phyloP scores from a whole-genome alignment of 176 grass and related monocot species.

The Puya raimondii region DNA sequence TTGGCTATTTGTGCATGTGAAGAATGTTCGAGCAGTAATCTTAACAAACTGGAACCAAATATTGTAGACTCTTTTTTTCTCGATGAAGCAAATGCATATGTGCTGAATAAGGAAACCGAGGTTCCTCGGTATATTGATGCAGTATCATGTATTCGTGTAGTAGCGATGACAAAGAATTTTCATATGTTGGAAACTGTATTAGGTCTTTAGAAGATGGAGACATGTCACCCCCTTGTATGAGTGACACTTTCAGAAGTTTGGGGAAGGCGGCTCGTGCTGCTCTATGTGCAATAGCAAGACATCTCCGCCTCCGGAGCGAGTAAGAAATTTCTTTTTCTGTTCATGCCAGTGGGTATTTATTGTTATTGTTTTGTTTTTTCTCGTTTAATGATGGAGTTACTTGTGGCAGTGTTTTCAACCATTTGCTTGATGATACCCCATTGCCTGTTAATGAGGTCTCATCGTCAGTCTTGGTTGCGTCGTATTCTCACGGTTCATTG shows the following conservation, averaged over 20 bases:
- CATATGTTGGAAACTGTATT: slow-evolving; percentile 7
- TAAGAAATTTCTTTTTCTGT: slow-evolving; percentile 17
- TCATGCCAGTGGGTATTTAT: slow-evolving; percentile 8
- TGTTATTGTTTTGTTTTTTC: slow-evolving; percentile 7
- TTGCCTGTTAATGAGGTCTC: slow-evolving; percentile 50
- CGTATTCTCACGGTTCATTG: slow-evolving; percentile 32
- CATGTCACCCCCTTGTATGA: slow-evolving; percentile 57
- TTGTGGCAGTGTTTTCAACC: slow-evolving; percentile 50
- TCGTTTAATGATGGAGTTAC: not conserved
- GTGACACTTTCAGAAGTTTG: slow-evolving; percentile 60
- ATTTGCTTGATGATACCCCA: slow-evolving; percentile 69
- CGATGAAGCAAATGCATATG: not conserved
- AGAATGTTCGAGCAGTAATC: too few relatives aligned
- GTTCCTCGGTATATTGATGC: not conserved
- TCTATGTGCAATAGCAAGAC: slow-evolving; percentile 56
- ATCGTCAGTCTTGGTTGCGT: slow-evolving; percentile 48
- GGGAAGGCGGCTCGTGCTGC: slow-evolving; percentile 56
- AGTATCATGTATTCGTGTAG: not conserved
- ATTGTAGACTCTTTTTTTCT: not conserved
- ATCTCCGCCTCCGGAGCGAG: slow-evolving; percentile 58
- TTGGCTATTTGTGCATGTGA: too few relatives aligned
- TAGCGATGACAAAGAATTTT: not conserved
- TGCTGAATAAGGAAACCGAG: not conserved
- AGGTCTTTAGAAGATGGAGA: slow-evolving; percentile 59
- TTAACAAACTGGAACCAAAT: not conserved